A percentile compares a stretch with the other conserved stretches of the same genome.
These are phyloP conservation scores for Fusarium torreyae DNA, from an alignment of 2,329 filamentous ascomycete species.

Conservation along the genomic window DNA sequence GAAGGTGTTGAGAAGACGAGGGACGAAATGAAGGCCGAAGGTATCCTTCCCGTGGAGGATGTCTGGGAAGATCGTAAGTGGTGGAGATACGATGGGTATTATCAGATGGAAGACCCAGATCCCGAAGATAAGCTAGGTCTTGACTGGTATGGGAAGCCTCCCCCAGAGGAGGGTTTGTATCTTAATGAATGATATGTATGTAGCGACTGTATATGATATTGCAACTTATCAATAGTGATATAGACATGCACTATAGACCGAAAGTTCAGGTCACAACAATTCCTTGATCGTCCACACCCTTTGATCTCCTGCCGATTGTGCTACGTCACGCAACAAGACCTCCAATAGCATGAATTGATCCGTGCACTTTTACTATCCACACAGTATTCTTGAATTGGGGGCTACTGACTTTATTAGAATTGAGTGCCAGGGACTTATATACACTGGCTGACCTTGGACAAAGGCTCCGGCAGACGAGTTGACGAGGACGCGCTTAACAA, in stretches of 20 bases:
- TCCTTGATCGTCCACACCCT: no score
- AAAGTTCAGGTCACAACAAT: no score
- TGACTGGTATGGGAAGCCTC: constrained; percentile 12
- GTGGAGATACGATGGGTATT: constrained; percentile 27
- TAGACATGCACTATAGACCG: no score
- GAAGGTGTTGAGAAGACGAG: background rate
- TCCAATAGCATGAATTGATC: no score
- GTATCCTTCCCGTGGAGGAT: constrained; percentile 1
- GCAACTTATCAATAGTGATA: no score
- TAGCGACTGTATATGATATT: no score
- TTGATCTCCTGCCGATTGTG: no score
- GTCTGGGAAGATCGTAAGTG: constrained; percentile 17
- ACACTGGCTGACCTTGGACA: background rate
- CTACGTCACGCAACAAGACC: no score
- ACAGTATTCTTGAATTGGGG: no score
- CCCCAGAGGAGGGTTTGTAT: constrained; percentile 8
- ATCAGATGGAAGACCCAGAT: constrained; percentile 28
- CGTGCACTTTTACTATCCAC: no score
- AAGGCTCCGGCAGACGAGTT: rapidly evolving
- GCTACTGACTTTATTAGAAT: no score
- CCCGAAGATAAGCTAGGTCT: constrained; percentile 14
- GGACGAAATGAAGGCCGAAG: background rate
- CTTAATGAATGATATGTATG: background rate
- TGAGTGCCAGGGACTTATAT: no score
- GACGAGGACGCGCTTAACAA: background rate